Conservation (phyloP, 768 basidiomycete species). For the Pulveroboletus sp. region DNA sequence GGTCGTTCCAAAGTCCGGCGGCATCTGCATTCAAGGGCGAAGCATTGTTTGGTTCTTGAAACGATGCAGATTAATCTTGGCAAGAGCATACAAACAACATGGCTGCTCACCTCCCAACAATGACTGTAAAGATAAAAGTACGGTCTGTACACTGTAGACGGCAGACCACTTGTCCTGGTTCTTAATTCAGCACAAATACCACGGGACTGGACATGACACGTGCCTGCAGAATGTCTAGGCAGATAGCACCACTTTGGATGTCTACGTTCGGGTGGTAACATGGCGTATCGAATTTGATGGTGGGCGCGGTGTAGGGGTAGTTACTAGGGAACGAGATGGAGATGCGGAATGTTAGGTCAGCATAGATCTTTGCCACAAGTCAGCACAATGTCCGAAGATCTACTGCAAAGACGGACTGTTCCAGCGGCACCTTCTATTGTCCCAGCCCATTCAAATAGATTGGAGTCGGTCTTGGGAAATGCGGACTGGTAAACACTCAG, state of each 20-base stretch:
- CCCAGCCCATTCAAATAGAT: constrained; percentile 86
- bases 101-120: constrained; percentile 71
- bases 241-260: constrained; percentile 69
- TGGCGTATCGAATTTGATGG: constrained; percentile 83
- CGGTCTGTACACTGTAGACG: constrained; percentile 87
- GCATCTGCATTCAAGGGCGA: constrained; percentile 89
- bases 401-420: constrained; percentile 39
- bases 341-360: constrained; percentile 76
- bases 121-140: constrained; percentile 82
- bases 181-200: constrained; percentile 5
- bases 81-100: neutral
- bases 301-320: constrained; percentile 83
- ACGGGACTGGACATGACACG: constrained; percentile 2
- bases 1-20: constrained; percentile 70
- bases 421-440: constrained; percentile 79
- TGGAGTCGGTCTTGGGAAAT: constrained; percentile 82
- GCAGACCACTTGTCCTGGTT: constrained; percentile 88
- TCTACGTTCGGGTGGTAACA: constrained; percentile 94
- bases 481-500: constrained; percentile 56
- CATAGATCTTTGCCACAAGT: constrained; percentile 55
- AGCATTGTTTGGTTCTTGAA: constrained; percentile 86
- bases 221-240: constrained; percentile 84
- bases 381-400: neutral
- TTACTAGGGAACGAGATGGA: constrained; percentile 80
- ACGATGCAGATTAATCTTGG: neutral